Percentiles rank a stretch among this genome's conserved stretches.
Evolutionary conservation across 129 eudicot genomes (phyloP).

Genomic region (Solidago caesia): DNA sequence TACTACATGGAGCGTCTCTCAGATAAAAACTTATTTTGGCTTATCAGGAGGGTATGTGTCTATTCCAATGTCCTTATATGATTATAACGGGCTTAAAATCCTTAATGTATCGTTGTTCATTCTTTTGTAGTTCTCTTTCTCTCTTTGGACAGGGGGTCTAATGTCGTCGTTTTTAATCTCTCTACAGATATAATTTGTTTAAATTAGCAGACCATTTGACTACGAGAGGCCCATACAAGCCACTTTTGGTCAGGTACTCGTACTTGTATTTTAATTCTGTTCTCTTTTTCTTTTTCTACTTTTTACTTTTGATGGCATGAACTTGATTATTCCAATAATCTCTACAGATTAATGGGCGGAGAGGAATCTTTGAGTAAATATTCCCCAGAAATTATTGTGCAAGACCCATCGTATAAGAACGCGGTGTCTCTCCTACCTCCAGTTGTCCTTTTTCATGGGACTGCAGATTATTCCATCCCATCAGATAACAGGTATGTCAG

Average conservation of each 20-base stretch:
- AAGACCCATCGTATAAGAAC: conserved; percentile 50
- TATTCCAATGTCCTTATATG: not conserved
- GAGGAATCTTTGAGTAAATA: conserved; percentile 65
- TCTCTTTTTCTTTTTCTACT: not conserved
- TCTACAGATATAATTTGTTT: conserved; percentile 70
- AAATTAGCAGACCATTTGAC: conserved; percentile 74
- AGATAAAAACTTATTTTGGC: conserved; percentile 84
- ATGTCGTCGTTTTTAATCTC: conserved; percentile 12
- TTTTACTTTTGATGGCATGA: not conserved
- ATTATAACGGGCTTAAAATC: not conserved
- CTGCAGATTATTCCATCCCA: conserved; percentile 85
- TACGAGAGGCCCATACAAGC: conserved; percentile 72
- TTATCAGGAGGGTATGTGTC: conserved; percentile 87
- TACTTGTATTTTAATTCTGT: not conserved
- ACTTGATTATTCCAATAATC: not conserved
- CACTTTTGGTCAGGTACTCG: conserved; percentile 61
- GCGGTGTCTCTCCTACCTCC: conserved; percentile 82
- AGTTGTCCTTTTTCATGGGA: conserved; percentile 72
- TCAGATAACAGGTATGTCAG: conserved; percentile 65
- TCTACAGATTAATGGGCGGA: conserved; percentile 82
- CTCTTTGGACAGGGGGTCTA: not conserved
- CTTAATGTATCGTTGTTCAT: not conserved
- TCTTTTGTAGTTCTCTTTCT: not conserved
- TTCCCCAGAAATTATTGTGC: conserved; percentile 81
- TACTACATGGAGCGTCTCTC: conserved; percentile 86